Percentiles rank a stretch among this genome's conserved stretches.
These are phyloP conservation scores for Phytophthora nicotianae DNA, from an alignment of 352 stramenopile genomes.

Conservation along the genomic window DNA sequence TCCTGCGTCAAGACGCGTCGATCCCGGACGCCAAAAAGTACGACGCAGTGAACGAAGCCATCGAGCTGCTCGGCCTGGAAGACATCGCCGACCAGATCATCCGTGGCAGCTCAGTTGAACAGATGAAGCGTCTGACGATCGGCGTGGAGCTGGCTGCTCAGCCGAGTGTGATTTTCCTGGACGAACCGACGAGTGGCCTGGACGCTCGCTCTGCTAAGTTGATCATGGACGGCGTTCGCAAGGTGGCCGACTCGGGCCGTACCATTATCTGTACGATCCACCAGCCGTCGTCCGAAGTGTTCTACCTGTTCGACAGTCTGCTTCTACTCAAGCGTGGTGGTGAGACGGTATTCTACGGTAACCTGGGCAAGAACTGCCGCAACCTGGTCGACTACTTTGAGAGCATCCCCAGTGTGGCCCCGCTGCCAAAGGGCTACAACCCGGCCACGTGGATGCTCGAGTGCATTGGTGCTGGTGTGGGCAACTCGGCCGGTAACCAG, in stretches of 20 bases:
- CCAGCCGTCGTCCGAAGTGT: constrained; percentile 20
- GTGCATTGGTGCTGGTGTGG: constrained; percentile 50
- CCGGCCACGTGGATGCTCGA: constrained; percentile 37
- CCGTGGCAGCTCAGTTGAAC: constrained; percentile 23
- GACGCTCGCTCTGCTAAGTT: constrained; percentile 4
- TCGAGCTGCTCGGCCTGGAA: constrained; percentile 8
- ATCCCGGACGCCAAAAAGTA: constrained; percentile 9
- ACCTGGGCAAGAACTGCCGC: constrained; percentile 21
- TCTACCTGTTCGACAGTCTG: constrained; percentile 58
- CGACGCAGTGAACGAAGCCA: constrained; percentile 24
- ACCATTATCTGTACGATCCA: constrained; percentile 31
- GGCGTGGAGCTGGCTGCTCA: constrained; percentile 27
- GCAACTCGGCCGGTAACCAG: constrained; percentile 11
- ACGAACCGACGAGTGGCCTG: constrained; percentile 26
- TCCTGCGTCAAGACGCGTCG: constrained; percentile 12
- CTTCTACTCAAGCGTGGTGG: background rate
- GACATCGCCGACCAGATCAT: constrained; percentile 23
- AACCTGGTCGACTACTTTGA: constrained; percentile 51
- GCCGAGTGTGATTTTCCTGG: constrained; percentile 30
- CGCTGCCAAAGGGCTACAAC: constrained; percentile 45
- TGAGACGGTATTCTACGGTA: background rate
- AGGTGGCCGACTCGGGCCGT: constrained; percentile 16
- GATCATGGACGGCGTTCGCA: background rate
- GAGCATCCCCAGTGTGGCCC: constrained; percentile 20
- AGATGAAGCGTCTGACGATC: constrained; percentile 29